A percentile compares a stretch with the other conserved stretches of the same genome.
These are phyloP conservation scores for Parietaria judaica DNA, from an alignment of 306 rosid species.

Conservation along the genomic window DNA sequence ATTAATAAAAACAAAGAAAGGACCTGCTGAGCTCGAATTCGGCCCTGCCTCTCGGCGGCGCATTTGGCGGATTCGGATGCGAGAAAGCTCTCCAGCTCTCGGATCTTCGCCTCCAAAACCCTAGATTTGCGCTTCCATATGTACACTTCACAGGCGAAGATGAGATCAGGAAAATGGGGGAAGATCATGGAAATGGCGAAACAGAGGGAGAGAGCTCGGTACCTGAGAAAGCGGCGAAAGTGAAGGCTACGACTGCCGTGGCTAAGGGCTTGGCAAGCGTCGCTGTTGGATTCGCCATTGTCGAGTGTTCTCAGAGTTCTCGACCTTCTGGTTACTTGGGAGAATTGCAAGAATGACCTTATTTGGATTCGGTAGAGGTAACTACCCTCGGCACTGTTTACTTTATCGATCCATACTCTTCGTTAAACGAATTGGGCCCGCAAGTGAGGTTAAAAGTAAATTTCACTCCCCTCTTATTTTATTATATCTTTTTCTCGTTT, in stretches of 20 bases:
- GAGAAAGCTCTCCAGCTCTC: slow-evolving; percentile 57
- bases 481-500: too few relatives aligned
- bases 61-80: slow-evolving; percentile 40
- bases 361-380: too few relatives aligned
- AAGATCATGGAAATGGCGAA: neutral
- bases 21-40: slow-evolving; percentile 92
- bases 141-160: slow-evolving; percentile 28
- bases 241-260: slow-evolving; percentile 25
- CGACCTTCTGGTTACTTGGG: too few relatives aligned
- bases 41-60: slow-evolving; percentile 79
- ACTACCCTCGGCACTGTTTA: too few relatives aligned
- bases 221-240: slow-evolving; percentile 52
- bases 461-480: too few relatives aligned
- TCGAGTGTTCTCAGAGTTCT: neutral
- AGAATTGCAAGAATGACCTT: too few relatives aligned
- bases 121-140: slow-evolving; percentile 39
- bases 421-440: too few relatives aligned
- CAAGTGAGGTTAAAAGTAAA: too few relatives aligned
- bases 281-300: slow-evolving; percentile 6
- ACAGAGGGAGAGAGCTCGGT: neutral
- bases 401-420: too few relatives aligned
- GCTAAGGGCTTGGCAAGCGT: slow-evolving; percentile 13
- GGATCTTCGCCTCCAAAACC: slow-evolving; percentile 44
- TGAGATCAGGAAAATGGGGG: neutral
- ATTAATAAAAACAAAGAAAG: neutral